Evolutionary conservation across 2,329 filamentous ascomycete genomes (phyloP).

Genomic region (Fusarium nygamai): DNA sequence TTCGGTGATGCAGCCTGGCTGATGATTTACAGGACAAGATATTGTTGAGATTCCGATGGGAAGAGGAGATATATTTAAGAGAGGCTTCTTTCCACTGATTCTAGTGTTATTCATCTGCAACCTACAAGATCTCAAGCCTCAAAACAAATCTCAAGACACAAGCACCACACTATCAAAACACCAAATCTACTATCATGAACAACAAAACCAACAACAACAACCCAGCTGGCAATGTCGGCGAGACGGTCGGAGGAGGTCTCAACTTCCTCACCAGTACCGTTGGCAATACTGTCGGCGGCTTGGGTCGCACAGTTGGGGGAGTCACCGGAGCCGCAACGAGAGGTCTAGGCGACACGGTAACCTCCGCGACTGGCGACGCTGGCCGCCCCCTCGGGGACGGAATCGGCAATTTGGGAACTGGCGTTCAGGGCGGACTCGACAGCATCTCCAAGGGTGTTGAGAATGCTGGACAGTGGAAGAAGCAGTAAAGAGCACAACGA

Average conservation of each 20-base stretch:
- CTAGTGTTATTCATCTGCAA: not conserved
- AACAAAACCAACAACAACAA: conserved; percentile 41
- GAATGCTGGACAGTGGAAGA: conserved; percentile 68
- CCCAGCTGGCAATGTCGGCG: conserved; percentile 46
- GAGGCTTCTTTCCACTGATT: not conserved
- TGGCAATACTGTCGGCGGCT: conserved; percentile 54
- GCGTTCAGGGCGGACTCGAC: conserved; percentile 61
- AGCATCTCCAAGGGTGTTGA: conserved; percentile 64
- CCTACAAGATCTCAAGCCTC: conserved; percentile 2
- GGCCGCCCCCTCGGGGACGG: conserved; percentile 66
- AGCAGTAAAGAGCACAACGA: conserved; percentile 31
- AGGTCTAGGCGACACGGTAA: conserved; percentile 66
- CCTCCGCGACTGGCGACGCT: conserved; percentile 61
- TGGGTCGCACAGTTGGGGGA: conserved; percentile 53
- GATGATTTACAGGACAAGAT: conserved; percentile 20
- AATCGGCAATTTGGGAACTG: conserved; percentile 61
- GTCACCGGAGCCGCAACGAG: conserved; percentile 63
- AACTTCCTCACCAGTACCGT: conserved; percentile 54
- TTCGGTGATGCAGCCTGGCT: conserved; percentile 19
- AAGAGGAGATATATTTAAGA: conserved; percentile 13
- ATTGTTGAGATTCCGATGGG: conserved; percentile 7
- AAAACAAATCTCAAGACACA: not conserved
- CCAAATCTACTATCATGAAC: not conserved
- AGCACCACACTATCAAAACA: not conserved
- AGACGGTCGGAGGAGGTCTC: conserved; percentile 48